Conservation (phyloP, 345 rosid species). For the Syzygium jambos region DNA sequence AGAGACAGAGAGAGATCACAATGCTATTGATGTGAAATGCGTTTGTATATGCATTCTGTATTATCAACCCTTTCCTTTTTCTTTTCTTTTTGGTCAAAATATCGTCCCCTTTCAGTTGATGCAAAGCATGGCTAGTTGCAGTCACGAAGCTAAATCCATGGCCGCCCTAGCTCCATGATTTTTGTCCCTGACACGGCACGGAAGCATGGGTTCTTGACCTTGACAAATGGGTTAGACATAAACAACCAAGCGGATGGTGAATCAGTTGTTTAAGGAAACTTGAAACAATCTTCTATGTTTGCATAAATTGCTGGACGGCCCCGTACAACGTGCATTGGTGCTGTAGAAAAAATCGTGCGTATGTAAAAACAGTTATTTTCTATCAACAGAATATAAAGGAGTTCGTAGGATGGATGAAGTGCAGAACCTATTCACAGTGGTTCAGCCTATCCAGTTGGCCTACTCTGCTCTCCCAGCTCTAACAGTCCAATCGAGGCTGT, state of each 20-base stretch:
- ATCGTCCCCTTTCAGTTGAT: not conserved
- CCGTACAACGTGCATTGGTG: not conserved
- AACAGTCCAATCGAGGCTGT: not conserved
- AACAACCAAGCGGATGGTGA: not conserved
- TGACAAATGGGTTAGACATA: not conserved
- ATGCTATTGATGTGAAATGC: not conserved
- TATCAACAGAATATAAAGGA: not conserved
- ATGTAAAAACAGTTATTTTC: not conserved
- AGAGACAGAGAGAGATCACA: not conserved
- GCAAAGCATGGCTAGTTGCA: not conserved
- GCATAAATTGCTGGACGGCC: not conserved
- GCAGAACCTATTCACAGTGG: not conserved
- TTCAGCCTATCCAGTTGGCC: not conserved
- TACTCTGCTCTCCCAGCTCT: not conserved
- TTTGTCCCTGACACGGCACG: not conserved
- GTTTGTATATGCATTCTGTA: not conserved
- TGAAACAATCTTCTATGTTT: not conserved
- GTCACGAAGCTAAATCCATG: not conserved
- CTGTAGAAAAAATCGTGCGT: not conserved
- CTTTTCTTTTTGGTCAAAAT: no score
- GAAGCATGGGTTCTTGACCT: no score
- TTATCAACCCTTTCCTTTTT: not conserved
- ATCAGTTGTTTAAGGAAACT: not conserved
- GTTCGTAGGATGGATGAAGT: not conserved
- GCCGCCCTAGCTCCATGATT: not conserved